These are phyloP conservation scores for Daldinia sp. DNA, from an alignment of 2,329 filamentous ascomycete genomes.

Conservation along the genomic window DNA sequence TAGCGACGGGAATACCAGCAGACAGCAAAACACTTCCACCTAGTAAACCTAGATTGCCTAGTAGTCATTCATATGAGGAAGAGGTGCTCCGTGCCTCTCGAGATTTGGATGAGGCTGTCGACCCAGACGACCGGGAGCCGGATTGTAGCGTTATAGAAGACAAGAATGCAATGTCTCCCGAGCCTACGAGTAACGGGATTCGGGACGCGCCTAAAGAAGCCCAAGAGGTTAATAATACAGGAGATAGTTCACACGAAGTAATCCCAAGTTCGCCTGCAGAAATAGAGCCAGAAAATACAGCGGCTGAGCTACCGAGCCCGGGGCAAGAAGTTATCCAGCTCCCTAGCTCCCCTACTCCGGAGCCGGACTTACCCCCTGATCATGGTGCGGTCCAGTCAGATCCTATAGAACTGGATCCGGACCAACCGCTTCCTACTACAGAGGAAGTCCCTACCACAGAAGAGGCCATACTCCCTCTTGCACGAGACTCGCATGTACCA, in stretches of 20 bases:
- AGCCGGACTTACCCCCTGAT: background rate
- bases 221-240: background rate
- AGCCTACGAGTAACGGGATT: background rate
- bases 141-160: background rate
- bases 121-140: background rate
- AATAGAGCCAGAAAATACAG: conserved; percentile 4
- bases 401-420: background rate
- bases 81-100: background rate
- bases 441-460: background rate
- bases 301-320: background rate
- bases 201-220: background rate
- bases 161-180: background rate
- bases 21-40: background rate
- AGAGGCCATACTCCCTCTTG: background rate
- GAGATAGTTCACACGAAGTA: background rate
- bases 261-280: background rate
- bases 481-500: background rate
- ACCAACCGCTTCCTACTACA: background rate
- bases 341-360: background rate
- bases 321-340: background rate
- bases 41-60: background rate
- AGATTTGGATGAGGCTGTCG: background rate
- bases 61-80: background rate
- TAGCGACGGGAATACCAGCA: background rate
- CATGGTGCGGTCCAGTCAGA: background rate